Evolutionary conservation across 2,329 filamentous ascomycete genomes (phyloP).

Genomic region (Colletotrichum shisoi): DNA sequence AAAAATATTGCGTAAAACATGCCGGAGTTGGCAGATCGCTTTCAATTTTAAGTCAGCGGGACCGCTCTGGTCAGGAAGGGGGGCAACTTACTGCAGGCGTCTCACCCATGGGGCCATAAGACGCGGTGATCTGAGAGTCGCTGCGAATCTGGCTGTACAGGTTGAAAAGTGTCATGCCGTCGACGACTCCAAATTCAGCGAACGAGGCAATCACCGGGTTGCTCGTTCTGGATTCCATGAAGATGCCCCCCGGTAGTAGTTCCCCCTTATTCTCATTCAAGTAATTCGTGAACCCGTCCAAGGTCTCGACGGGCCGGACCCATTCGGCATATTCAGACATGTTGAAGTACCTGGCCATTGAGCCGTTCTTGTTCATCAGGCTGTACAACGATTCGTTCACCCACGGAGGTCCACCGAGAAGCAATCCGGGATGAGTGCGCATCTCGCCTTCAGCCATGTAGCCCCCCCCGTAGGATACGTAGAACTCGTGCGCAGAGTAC

Average conservation of each 20-base stretch:
- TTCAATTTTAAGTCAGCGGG: background rate
- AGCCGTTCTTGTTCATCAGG: background rate
- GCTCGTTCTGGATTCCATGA: background rate
- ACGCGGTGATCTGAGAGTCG: constrained; percentile 9
- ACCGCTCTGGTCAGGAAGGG: background rate
- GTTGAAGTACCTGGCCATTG: background rate
- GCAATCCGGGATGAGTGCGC: constrained; percentile 1
- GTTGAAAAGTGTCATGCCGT: constrained; percentile 6
- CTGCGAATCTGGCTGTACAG: constrained; percentile 11
- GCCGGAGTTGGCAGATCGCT: background rate
- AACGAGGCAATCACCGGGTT: background rate
- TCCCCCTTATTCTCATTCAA: background rate
- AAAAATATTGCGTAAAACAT: constrained; percentile 4
- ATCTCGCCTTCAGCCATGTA: background rate
- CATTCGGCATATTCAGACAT: constrained; percentile 11
- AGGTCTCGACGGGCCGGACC: background rate
- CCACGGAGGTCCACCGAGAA: background rate
- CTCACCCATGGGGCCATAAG: background rate
- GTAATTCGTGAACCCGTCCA: constrained; percentile 6
- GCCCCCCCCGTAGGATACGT: background rate
- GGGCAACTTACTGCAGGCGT: background rate
- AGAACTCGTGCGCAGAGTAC: background rate
- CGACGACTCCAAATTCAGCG: background rate
- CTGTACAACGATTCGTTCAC: constrained; percentile 4
- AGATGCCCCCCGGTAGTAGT: constrained; percentile 1